Evolutionary conservation across 1,284 basidiomycete genomes (phyloP).

Genomic region (Boletus mariae): DNA sequence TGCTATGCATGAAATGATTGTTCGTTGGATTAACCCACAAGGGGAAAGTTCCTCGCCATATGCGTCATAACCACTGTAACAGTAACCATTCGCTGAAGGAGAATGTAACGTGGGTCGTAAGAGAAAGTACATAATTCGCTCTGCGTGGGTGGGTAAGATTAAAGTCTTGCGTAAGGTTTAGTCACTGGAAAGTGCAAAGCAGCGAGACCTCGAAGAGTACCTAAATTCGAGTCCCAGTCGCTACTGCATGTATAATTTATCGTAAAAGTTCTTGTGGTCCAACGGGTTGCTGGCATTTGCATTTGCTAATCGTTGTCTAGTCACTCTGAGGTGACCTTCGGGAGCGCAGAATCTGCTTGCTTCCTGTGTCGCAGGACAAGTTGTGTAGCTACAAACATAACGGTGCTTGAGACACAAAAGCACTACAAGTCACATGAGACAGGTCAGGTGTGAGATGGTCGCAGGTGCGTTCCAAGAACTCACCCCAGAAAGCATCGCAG

Average conservation of each 20-base stretch:
- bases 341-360: not conserved
- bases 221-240: not conserved
- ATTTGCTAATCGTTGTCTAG: not conserved
- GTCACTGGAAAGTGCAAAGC: not conserved
- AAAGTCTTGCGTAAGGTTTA: not conserved
- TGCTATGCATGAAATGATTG: constrained; percentile 32
- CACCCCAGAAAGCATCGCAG: constrained; percentile 28
- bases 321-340: not conserved
- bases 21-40: not conserved
- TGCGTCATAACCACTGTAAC: constrained; percentile 8
- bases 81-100: not conserved
- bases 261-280: not conserved
- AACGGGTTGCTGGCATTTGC: not conserved
- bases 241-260: constrained; percentile 1
- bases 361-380: constrained; percentile 2
- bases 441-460: constrained; percentile 5
- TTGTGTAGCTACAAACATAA: constrained; percentile 4
- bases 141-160: not conserved
- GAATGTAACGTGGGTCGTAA: not conserved
- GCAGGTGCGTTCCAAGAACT: constrained; percentile 1
- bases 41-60: not conserved
- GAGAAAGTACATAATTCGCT: not conserved
- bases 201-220: not conserved
- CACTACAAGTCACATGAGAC: constrained; percentile 8
- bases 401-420: constrained; percentile 7